Base-by-base conservation (phyloP, 805 yeast genomes). In the Lachancea dasiensis region DNA sequence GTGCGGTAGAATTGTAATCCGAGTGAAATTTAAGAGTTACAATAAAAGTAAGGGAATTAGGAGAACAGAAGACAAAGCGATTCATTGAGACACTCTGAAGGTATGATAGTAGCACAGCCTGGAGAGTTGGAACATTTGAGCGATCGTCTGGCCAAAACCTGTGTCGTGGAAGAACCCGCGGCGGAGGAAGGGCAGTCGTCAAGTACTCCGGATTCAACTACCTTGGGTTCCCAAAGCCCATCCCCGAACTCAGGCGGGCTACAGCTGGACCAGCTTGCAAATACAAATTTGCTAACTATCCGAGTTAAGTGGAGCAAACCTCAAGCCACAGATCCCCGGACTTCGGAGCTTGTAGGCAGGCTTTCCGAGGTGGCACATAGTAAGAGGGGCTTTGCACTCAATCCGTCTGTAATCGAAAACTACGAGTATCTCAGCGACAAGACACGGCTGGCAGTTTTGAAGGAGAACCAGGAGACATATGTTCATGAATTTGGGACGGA, bases 181-280 rank as follows among this genome's bases (percentile, higher is more conserved):
- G n/a, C n/a, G n/a, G n/a, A n/a, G 15, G 27, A 40, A 31, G n/a
- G 41, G 36, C 16, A 37, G 30, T 22, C 24, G 24, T 7, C 24
- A 18, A n/a, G n/a, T n/a, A n/a, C n/a, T n/a, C n/a, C n/a, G n/a
- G n/a, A n/a, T n/a, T n/a, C n/a, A n/a, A n/a, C n/a, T n/a, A n/a
- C n/a, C n/a, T n/a, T n/a, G n/a, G n/a, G n/a, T n/a, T n/a, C n/a
- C n/a, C n/a, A n/a, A n/a, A n/a, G n/a, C n/a, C n/a, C n/a, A n/a
- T n/a, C 38, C 15, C 38, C 40, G 15, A 28, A 32, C 21, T 31
- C 44, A 7, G 32, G 33, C 23, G 34, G 25, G 17, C 20, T 28
- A 25, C 40, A 47, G 32, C 36, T 56, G 27, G 61, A 59, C 41
- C 56, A 54, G 34, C 42, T 58, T 10, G 56, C 62, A 2, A 56